Evolutionary conservation across 2,329 filamentous ascomycete species (phyloP), one percentile per base, ranked within the genome.

Genomic region (Neonectria coccinea): DNA sequence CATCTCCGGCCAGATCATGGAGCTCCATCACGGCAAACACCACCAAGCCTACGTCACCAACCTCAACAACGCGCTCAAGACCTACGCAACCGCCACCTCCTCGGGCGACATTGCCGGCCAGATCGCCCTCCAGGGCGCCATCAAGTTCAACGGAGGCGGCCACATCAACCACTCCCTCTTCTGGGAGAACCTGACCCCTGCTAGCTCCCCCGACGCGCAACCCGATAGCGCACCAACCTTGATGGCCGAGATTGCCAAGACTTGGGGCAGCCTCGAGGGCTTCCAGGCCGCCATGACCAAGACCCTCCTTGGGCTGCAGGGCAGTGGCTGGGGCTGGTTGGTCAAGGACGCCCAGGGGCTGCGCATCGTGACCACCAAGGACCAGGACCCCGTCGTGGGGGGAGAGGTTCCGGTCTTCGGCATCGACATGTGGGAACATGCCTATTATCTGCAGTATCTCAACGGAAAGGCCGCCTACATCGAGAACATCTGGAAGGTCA

Each of bases 111-210:
- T 92, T 58, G 81, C 87, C 5, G 80, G 84, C 4, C 89, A 93
- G 70, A 86, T 93, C 60, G 81, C 86, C 18, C 85, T 93, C n/a
- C 89, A 91, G 72, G 82, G 85, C 18, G 87, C 87, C 66, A 89
- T 97, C 82, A 92, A 91, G 74, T 97, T 97, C 86, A 93, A 97
- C 78, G 94, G 91, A 53, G 94, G 94, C 47, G 94, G 94, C 7
- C 94, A 97, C 83, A 91, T 97, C 81, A 97, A 97, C 83, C 94
- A 97, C 84, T 90, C 89, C 0, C 88, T 97, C 39, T 97, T 97
- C 85, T 97, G 94, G 94, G 89, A 92, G 81, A 94, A 93, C 79
- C 85, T 97, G 18, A 80, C 87, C 0, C 91, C 92, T 0, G 80
- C 88, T 0, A 83, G 80, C 18, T 88, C 85, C 2, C 68, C 83